Conservation (phyloP, 129 eudicot species). For the Dittrichia graveolens region DNA sequence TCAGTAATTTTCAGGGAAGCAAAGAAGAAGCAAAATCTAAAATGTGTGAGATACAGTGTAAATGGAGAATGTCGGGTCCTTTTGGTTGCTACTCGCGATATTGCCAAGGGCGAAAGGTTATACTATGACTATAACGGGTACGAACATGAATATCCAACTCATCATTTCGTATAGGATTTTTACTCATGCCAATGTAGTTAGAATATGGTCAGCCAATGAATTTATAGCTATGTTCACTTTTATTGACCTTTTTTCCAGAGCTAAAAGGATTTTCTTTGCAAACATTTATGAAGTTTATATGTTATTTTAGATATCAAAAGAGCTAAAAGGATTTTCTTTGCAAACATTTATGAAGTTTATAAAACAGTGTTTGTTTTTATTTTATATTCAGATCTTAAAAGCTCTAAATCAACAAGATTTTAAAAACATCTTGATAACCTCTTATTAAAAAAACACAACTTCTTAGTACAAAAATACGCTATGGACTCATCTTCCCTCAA, state of each 20-base stretch:
- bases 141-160: slow-evolving; percentile 91
- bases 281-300: slow-evolving; percentile 22
- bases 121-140: slow-evolving; percentile 93
- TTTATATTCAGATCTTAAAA: slow-evolving; percentile 1
- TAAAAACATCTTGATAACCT: too few relatives aligned
- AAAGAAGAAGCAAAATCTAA: slow-evolving; percentile 72
- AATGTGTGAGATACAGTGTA: slow-evolving; percentile 81
- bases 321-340: neutral
- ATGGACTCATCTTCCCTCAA: too few relatives aligned
- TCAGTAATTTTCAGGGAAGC: slow-evolving; percentile 63
- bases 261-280: slow-evolving; percentile 15
- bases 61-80: slow-evolving; percentile 82
- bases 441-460: too few relatives aligned
- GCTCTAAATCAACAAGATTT: neutral
- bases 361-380: neutral
- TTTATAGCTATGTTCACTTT: slow-evolving; percentile 17
- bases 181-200: slow-evolving; percentile 23
- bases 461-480: too few relatives aligned
- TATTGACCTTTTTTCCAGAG: slow-evolving; percentile 22
- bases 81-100: slow-evolving; percentile 83
- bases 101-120: slow-evolving; percentile 85
- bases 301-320: slow-evolving; percentile 8
- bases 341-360: slow-evolving; percentile 19
- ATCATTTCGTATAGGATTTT: slow-evolving; percentile 63
- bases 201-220: neutral